Percentiles rank a stretch among this genome's conserved stretches.
Evolutionary conservation across 192 early-diverging fungal species (phyloP).

Genomic region (Gorgonomyces haynaldii): DNA sequence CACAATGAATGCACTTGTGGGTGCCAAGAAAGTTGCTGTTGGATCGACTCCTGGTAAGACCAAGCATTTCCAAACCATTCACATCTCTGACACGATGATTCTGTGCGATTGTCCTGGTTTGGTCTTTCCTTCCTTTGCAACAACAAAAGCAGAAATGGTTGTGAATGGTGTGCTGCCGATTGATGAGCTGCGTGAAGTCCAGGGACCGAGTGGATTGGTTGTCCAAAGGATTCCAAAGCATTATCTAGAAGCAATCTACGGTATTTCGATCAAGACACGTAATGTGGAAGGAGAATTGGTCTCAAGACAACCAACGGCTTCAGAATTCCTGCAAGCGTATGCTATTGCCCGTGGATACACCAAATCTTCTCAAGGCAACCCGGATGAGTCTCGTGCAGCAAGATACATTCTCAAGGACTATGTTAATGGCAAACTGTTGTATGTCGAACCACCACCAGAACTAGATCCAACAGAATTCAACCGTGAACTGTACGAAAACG

Average conservation of each 20-base stretch:
- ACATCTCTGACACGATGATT: slow-evolving; percentile 67
- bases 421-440: slow-evolving; percentile 89
- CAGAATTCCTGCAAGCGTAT: slow-evolving; percentile 84
- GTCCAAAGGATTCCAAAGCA: slow-evolving; percentile 73
- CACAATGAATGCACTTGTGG: slow-evolving; percentile 94
- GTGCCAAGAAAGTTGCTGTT: slow-evolving; percentile 87
- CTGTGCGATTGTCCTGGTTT: slow-evolving; percentile 99
- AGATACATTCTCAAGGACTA: slow-evolving; percentile 97
- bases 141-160: slow-evolving; percentile 96
- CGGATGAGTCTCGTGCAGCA: slow-evolving; percentile 94
- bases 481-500: slow-evolving; percentile 59
- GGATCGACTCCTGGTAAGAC: slow-evolving; percentile 97
- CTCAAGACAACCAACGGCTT: slow-evolving; percentile 55
- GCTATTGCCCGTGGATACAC: slow-evolving; percentile 86
- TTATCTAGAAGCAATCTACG: slow-evolving; percentile 84
- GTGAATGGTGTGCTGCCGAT: slow-evolving; percentile 98
- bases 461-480: slow-evolving; percentile 67
- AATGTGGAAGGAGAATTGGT: slow-evolving; percentile 46
- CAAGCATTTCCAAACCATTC: slow-evolving; percentile 99
- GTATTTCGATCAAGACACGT: slow-evolving; percentile 71
- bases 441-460: slow-evolving; percentile 69
- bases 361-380: slow-evolving; percentile 86
- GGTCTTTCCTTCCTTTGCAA: slow-evolving; percentile 97
- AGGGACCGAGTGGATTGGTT: slow-evolving; percentile 74
- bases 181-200: slow-evolving; percentile 92